Evolutionary conservation across 176 grass and related monocot genomes (phyloP).

Genomic region (Hsuehochloa calcarea): DNA sequence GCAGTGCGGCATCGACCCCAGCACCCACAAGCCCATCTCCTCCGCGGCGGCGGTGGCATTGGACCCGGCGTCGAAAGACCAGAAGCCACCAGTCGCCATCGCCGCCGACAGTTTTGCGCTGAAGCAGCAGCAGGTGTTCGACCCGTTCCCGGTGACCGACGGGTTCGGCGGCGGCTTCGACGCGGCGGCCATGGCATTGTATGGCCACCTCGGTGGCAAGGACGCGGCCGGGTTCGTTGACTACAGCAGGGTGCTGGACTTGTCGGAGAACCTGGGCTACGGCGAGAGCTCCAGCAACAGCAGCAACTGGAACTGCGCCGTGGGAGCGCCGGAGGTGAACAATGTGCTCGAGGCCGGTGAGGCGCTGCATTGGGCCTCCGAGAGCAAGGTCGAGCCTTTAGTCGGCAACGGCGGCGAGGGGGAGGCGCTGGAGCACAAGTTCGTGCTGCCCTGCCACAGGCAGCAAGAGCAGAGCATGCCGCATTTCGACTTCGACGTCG

Average conservation of each 20-base stretch:
- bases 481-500: slow-evolving; percentile 55
- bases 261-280: slow-evolving; percentile 71
- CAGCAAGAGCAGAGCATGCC: slow-evolving; percentile 41
- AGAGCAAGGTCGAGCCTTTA: slow-evolving; percentile 40
- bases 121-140: too few species aligned
- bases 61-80: not conserved
- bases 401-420: slow-evolving; percentile 25
- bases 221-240: slow-evolving; percentile 45
- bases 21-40: slow-evolving; percentile 64
- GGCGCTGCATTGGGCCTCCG: slow-evolving; percentile 60
- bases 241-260: slow-evolving; percentile 68
- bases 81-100: slow-evolving; percentile 23
- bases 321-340: slow-evolving; percentile 35
- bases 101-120: too few species aligned
- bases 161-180: too few species aligned
- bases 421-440: slow-evolving; percentile 56
- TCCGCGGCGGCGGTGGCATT: not conserved
- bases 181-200: slow-evolving; percentile 45
- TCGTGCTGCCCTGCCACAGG: slow-evolving; percentile 50
- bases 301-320: slow-evolving; percentile 67
- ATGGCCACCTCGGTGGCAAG: slow-evolving; percentile 25
- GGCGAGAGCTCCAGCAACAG: slow-evolving; percentile 84
- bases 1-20: slow-evolving; percentile 72
- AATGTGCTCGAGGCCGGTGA: slow-evolving; percentile 44
- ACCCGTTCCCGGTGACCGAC: slow-evolving; percentile 67